phyloP scores from a whole-genome alignment of 257 asterid species.

The Galeopsis tetrahit region DNA sequence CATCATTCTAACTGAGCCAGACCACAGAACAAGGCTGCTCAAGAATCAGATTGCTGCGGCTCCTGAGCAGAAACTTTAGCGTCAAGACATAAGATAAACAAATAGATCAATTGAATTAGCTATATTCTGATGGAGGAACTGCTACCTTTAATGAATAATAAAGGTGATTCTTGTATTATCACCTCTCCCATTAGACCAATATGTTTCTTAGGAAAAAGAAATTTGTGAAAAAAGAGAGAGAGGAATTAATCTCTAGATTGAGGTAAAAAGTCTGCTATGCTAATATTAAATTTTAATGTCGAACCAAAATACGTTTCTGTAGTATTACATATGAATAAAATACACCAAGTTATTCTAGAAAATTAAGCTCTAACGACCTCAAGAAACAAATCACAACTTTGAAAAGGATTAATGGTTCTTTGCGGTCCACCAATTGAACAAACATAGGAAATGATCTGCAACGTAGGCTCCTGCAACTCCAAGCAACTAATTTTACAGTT shows the following conservation, averaged over 20 bases:
- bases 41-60: slow-evolving; percentile 50
- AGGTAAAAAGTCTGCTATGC: too few relatives aligned
- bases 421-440: not conserved
- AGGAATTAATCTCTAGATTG: too few relatives aligned
- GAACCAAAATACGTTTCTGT: not conserved
- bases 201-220: not conserved
- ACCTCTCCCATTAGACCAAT: slow-evolving; percentile 31
- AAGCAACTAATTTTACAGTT: slow-evolving; percentile 9
- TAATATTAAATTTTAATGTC: too few relatives aligned
- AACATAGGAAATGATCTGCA: not conserved
- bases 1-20: not conserved
- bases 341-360: not conserved
- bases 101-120: slow-evolving; percentile 28
- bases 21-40: slow-evolving; percentile 47
- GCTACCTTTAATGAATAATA: slow-evolving; percentile 19
- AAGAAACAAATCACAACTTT: slow-evolving; percentile 3
- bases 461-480: slow-evolving; percentile 4
- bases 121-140: slow-evolving; percentile 34
- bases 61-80: slow-evolving; percentile 37
- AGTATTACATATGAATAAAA: not conserved
- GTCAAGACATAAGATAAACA: slow-evolving; percentile 34
- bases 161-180: slow-evolving; percentile 34
- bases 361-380: slow-evolving; percentile 8
- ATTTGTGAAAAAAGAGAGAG: not conserved
- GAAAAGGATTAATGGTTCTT: slow-evolving; percentile 22